Percentiles rank a stretch among this genome's conserved stretches.
Conservation (phyloP, 352 stramenopile species). For the Phytophthora quininea region DNA sequence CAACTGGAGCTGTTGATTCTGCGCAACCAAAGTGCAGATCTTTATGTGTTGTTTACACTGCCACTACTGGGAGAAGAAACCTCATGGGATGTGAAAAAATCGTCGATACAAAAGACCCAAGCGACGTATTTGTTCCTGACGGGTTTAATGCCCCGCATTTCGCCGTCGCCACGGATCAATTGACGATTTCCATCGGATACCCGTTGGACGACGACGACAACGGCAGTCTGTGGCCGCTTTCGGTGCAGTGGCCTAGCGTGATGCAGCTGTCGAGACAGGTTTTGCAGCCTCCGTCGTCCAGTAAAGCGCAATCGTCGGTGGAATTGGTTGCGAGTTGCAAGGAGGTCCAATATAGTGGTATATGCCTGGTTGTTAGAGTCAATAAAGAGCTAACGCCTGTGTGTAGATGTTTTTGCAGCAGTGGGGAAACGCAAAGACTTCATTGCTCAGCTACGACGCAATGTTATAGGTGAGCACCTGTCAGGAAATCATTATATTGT, state of each 20-base stretch:
- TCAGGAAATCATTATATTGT: background rate
- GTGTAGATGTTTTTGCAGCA: slow-evolving; percentile 47
- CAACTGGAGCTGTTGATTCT: slow-evolving; percentile 41
- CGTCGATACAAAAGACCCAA: slow-evolving; percentile 17
- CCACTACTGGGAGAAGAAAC: slow-evolving; percentile 36
- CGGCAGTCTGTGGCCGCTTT: slow-evolving; percentile 23
- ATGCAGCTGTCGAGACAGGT: slow-evolving; percentile 51
- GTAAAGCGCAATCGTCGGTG: slow-evolving; percentile 37
- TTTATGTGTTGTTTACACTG: slow-evolving; percentile 38
- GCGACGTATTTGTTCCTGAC: slow-evolving; percentile 30
- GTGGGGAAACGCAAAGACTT: slow-evolving; percentile 48
- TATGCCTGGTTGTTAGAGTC: too few relatives aligned
- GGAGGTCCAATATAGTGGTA: slow-evolving; percentile 26
- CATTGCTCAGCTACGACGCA: slow-evolving; percentile 34
- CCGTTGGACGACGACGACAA: slow-evolving; percentile 19
- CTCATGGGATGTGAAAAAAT: slow-evolving; percentile 23
- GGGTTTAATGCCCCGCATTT: slow-evolving; percentile 38
- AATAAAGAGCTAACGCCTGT: background rate
- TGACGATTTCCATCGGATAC: slow-evolving; percentile 36
- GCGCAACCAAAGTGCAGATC: background rate
- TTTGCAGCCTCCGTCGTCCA: slow-evolving; percentile 32
- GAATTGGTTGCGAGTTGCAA: slow-evolving; percentile 42
- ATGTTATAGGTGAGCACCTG: slow-evolving; percentile 36
- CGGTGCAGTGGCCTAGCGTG: slow-evolving; percentile 37
- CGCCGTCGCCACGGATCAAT: slow-evolving; percentile 2